Evolutionary conservation across 2,329 filamentous ascomycete species (phyloP), one percentile per base, ranked within the genome.

Genomic region (Cercospora sp.): DNA sequence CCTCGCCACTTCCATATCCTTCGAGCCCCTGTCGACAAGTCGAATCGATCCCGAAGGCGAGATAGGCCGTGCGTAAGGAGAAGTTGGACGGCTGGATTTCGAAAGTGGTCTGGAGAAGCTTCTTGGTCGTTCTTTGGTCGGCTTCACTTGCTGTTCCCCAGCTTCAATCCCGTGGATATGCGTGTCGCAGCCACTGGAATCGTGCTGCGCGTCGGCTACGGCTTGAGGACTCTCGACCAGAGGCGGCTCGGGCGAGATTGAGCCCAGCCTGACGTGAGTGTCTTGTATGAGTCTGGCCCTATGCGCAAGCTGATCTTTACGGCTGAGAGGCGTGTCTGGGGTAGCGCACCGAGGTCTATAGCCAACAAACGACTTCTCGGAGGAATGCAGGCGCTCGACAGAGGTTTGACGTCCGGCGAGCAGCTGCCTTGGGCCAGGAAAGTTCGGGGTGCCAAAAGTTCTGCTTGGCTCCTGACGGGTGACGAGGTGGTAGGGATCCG

Each of bases 271-370:
- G 26, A 53, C 58, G 20, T 65, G 66, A 3, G 60, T 61, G 5
- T 68, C 63, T 63, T 68, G 63, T 13, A 68, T 68, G 9, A 59
- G 63, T 31, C 48, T 48, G 10, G 66, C 60, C n/a, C 66, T 53
- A 36, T 64, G 60, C 4, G 63, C 66, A 28, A 68, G 66, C 45
- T 68, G 63, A 20, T 68, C 63, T 39, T 64, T 64, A 5, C 66
- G 66, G 48, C 66, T 64, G 16, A 61, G 53, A 13, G 66, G 59
- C 33, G 66, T 65, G 18, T 68, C 63, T 16, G 66, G 63, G 13
- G 63, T 68, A 20, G 42, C 28, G n/a, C 66, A 58, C 13, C 66
- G 58, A 31, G 58, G 10, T 26, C 42, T 67, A 7, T 62, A 26
- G 3, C 18, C 12, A 26, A 26, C 26, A 12, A 26, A 26, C 3